phyloP scores from a whole-genome alignment of 2,329 filamentous ascomycete genomes.

The Sclerotinia minor region DNA sequence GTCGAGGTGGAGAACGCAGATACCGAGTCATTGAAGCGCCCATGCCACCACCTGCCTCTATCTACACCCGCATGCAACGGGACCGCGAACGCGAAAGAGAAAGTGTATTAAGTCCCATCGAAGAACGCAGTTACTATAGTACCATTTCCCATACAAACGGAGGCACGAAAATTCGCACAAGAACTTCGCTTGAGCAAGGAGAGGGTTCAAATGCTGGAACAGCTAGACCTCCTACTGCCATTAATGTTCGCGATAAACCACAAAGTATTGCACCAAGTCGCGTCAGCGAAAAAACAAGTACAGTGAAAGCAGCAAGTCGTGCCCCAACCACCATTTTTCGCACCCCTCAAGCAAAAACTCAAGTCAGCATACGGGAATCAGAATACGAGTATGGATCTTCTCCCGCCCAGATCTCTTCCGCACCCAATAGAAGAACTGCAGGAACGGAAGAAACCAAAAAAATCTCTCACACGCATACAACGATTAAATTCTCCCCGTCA shows the following conservation, averaged over 20 bases:
- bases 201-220: slow-evolving; percentile 20
- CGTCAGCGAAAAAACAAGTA: slow-evolving; percentile 8
- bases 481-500: slow-evolving; percentile 15
- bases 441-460: slow-evolving; percentile 2
- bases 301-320: slow-evolving; percentile 14
- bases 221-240: slow-evolving; percentile 15
- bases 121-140: slow-evolving; percentile 21
- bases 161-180: slow-evolving; percentile 11
- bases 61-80: slow-evolving; percentile 12
- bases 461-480: slow-evolving; percentile 14
- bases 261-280: slow-evolving; percentile 9
- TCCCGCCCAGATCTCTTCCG: neutral
- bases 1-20: neutral
- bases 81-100: slow-evolving; percentile 21
- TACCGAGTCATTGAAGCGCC: slow-evolving; percentile 23
- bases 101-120: slow-evolving; percentile 2
- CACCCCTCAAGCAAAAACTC: neutral
- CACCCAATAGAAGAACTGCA: neutral
- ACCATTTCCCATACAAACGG: neutral
- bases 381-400: slow-evolving; percentile 20
- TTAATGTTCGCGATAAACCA: slow-evolving; percentile 6
- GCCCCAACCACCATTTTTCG: neutral
- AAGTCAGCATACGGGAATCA: slow-evolving; percentile 5
- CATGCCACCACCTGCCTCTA: slow-evolving; percentile 18
- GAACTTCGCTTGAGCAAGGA: neutral